Evolutionary conservation across 2,329 filamentous ascomycete genomes (phyloP).

Genomic region (Talaromyces albobiverticillius): DNA sequence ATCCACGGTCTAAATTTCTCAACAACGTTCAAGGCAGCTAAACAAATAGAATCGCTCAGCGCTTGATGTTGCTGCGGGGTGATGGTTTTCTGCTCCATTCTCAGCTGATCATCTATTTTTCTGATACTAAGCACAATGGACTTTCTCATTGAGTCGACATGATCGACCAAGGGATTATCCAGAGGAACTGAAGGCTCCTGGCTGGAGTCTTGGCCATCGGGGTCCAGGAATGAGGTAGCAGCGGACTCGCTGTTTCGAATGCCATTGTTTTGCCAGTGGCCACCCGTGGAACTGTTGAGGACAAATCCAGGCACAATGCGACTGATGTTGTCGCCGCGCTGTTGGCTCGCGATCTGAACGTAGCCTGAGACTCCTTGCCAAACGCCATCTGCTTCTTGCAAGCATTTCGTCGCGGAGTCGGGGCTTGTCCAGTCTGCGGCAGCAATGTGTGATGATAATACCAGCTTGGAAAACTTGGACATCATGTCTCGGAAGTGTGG

Average conservation of each 20-base stretch:
- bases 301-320: conserved; percentile 93
- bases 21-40: conserved; percentile 72
- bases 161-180: conserved; percentile 73
- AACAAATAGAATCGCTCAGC: conserved; percentile 79
- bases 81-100: conserved; percentile 75
- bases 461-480: conserved; percentile 99
- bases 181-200: conserved; percentile 70
- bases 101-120: conserved; percentile 79
- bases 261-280: conserved; percentile 77
- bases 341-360: conserved; percentile 90
- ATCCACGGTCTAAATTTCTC: conserved; percentile 91
- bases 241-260: conserved; percentile 62
- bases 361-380: conserved; percentile 92
- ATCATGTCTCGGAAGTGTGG: conserved; percentile 99
- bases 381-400: conserved; percentile 96
- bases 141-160: conserved; percentile 80
- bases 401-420: conserved; percentile 90
- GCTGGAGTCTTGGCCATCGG: conserved; percentile 74
- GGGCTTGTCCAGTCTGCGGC: conserved; percentile 92
- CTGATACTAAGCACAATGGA: conserved; percentile 82
- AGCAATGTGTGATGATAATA: conserved; percentile 95
- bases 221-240: conserved; percentile 70
- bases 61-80: conserved; percentile 73
- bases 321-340: conserved; percentile 88
- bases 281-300: conserved; percentile 75